Percentiles rank a stretch among this genome's conserved stretches.
Conservation (phyloP, 106 monocot genomes). For the Phalaenopsis aphrodite region DNA sequence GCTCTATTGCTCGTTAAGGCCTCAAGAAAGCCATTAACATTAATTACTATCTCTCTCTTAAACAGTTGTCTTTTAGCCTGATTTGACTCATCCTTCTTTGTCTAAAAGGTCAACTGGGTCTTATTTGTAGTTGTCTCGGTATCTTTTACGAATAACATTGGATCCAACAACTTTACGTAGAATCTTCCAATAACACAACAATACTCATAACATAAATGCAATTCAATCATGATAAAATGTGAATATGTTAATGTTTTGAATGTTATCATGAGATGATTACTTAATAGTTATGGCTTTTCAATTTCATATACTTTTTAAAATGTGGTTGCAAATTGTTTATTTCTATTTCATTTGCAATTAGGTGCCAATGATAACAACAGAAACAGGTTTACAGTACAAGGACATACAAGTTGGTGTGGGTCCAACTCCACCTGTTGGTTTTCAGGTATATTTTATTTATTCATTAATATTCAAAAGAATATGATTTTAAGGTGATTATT, state of each 20-base stretch:
- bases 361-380: conserved; percentile 84
- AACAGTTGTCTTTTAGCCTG: too few relatives aligned
- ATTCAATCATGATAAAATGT: not conserved
- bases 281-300: too few relatives aligned
- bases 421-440: conserved; percentile 89
- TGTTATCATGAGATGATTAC: too few relatives aligned
- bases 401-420: conserved; percentile 81
- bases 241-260: too few relatives aligned
- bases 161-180: not conserved
- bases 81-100: too few relatives aligned
- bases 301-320: too few relatives aligned
- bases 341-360: conserved; percentile 13
- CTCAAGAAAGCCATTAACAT: too few relatives aligned
- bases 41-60: too few relatives aligned
- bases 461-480: not conserved
- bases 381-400: conserved; percentile 89
- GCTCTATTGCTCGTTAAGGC: too few relatives aligned
- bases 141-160: too few relatives aligned
- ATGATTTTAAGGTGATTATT: not conserved
- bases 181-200: not conserved
- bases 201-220: not conserved
- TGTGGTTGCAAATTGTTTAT: not conserved
- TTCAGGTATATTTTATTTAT: conserved; percentile 47
- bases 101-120: too few relatives aligned
- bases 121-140: too few relatives aligned